Conservation (phyloP, 345 rosid genomes). For the Eucalyptus polyanthemos region DNA sequence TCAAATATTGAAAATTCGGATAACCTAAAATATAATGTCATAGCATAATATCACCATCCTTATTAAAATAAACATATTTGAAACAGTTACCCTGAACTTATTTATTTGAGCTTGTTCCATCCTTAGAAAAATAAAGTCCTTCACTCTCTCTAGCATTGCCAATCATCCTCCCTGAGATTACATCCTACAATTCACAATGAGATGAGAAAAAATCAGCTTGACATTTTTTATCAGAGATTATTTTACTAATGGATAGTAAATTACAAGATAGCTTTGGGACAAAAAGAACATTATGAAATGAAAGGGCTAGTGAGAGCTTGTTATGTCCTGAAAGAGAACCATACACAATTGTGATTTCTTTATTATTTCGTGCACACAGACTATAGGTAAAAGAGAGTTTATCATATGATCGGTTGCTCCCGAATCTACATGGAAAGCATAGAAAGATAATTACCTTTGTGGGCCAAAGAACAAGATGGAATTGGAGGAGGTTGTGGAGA, state of each 20-base stretch:
- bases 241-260: neutral
- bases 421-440: neutral
- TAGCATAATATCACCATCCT: neutral
- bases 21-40: neutral
- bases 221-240: neutral
- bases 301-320: neutral
- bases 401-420: neutral
- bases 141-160: neutral
- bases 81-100: neutral
- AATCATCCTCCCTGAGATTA: rapidly evolving
- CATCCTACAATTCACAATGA: neutral
- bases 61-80: too few species aligned
- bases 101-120: neutral
- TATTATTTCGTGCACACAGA: too few species aligned
- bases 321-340: neutral
- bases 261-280: neutral
- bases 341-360: neutral
- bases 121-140: neutral
- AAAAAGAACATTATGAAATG: neutral
- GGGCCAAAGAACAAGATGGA: neutral
- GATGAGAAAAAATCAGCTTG: neutral
- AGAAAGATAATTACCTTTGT: neutral
- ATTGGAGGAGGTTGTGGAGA: neutral
- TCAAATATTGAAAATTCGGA: neutral
- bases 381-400: neutral